phyloP scores from a whole-genome alignment of 257 asterid species.

The Ilex aquifolium region DNA sequence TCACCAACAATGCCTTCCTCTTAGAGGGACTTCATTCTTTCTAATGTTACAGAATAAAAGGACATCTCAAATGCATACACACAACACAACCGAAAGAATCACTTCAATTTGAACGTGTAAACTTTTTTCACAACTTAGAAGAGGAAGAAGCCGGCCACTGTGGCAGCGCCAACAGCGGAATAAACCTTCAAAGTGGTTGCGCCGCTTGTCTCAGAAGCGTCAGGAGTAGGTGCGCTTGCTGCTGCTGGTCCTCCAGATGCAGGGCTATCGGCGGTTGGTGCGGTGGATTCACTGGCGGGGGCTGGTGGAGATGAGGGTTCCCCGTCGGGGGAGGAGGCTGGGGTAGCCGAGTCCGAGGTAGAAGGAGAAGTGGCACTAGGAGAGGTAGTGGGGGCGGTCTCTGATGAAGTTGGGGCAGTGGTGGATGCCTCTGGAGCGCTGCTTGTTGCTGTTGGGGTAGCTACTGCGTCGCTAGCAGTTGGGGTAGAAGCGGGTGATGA shows the following conservation, averaged over 20 bases:
- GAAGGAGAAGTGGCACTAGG: not conserved
- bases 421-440: conserved; percentile 9
- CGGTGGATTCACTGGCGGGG: conserved; percentile 21
- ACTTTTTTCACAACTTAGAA: conserved; percentile 8
- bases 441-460: conserved; percentile 5
- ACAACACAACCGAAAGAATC: too few species aligned
- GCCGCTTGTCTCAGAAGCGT: conserved; percentile 19
- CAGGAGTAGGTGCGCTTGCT: conserved; percentile 16
- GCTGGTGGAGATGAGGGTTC: conserved; percentile 40
- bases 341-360: not conserved
- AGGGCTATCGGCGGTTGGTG: conserved; percentile 16
- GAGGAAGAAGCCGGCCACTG: conserved; percentile 43
- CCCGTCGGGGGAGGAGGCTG: conserved; percentile 25
- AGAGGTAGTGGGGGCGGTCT: not conserved
- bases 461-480: not conserved
- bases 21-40: not conserved
- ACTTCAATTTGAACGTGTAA: not conserved
- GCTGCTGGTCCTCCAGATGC: conserved; percentile 7
- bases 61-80: too few species aligned
- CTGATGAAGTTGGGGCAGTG: conserved; percentile 4
- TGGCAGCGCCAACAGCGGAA: conserved; percentile 32
- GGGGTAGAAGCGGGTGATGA: conserved; percentile 11
- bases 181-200: conserved; percentile 44
- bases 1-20: not conserved
- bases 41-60: not conserved